Percentiles rank a stretch among this genome's conserved stretches.
Conservation (phyloP, 768 basidiomycete genomes). For the Tricholoma flavovirens region DNA sequence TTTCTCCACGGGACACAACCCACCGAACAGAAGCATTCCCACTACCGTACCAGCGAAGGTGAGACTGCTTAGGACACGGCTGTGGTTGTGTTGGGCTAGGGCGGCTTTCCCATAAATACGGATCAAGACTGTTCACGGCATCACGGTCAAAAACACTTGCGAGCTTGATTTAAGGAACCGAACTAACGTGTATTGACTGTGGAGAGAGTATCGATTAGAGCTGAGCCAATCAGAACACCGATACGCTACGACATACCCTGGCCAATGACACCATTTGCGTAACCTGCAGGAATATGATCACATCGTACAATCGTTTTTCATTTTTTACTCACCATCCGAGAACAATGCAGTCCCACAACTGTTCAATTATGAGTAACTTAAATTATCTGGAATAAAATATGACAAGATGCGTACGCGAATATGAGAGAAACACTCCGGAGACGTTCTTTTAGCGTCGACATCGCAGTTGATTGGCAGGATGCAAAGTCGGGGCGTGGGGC, state of each 20-base stretch:
- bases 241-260: slow-evolving; percentile 43
- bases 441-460: slow-evolving; percentile 20
- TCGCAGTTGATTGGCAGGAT: background rate
- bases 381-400: background rate
- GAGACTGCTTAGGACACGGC: slow-evolving; percentile 57
- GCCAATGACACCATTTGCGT: slow-evolving; percentile 77
- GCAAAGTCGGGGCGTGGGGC: background rate
- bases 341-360: slow-evolving; percentile 87
- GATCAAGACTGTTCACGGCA: slow-evolving; percentile 46
- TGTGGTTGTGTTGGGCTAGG: slow-evolving; percentile 51
- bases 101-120: slow-evolving; percentile 61
- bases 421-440: slow-evolving; percentile 68
- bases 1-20: slow-evolving; percentile 4
- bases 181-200: slow-evolving; percentile 64
- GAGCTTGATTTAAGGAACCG: background rate
- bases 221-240: background rate
- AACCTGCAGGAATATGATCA: slow-evolving; percentile 41
- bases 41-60: slow-evolving; percentile 84
- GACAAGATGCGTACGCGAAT: slow-evolving; percentile 58
- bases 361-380: slow-evolving; percentile 2
- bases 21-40: slow-evolving; percentile 76
- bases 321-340: slow-evolving; percentile 58
- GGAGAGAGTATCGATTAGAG: background rate
- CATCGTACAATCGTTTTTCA: background rate
- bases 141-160: background rate